Evolutionary conservation across 2,329 filamentous ascomycete genomes (phyloP).

Genomic region (Verruconis gallopava): DNA sequence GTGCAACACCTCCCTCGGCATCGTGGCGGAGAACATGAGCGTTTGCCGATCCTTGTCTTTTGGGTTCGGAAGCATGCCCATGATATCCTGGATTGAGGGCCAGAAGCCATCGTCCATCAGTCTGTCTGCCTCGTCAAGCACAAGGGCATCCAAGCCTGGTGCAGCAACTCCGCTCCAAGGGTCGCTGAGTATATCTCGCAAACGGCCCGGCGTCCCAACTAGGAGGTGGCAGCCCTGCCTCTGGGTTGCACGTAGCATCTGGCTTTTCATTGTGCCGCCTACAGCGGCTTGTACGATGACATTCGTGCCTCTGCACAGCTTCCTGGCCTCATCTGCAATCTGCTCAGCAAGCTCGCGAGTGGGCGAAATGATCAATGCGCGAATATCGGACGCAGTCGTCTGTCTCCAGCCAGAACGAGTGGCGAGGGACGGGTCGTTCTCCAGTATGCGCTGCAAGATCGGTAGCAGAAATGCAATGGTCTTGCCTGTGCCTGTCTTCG

Average conservation of each 20-base stretch:
- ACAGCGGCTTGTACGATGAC: constrained; percentile 69
- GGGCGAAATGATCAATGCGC: constrained; percentile 48
- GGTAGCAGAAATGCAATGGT: constrained; percentile 88
- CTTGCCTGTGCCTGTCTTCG: constrained; percentile 94
- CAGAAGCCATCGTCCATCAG: constrained; percentile 47
- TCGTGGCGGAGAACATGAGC: constrained; percentile 88
- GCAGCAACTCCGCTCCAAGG: constrained; percentile 48
- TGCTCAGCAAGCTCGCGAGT: constrained; percentile 52
- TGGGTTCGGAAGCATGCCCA: constrained; percentile 46
- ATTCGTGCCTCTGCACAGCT: constrained; percentile 51
- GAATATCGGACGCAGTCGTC: constrained; percentile 37
- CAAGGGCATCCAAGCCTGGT: constrained; percentile 44
- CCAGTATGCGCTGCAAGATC: constrained; percentile 65
- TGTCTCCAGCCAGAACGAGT: constrained; percentile 35
- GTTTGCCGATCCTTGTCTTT: constrained; percentile 63
- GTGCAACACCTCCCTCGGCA: constrained; percentile 68
- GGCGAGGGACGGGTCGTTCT: constrained; percentile 48
- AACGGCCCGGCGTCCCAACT: constrained; percentile 77
- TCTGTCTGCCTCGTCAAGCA: constrained; percentile 56
- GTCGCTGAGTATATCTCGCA: constrained; percentile 70
- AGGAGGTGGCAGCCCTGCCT: constrained; percentile 73
- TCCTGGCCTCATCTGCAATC: constrained; percentile 58
- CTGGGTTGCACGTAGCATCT: constrained; percentile 55
- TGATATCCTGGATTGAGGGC: constrained; percentile 36
- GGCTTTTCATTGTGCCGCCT: constrained; percentile 69